Percentiles rank a stretch among this genome's conserved stretches.
These are phyloP conservation scores for Lasiosphaeria miniovina DNA, from an alignment of 495 filamentous ascomycete genomes.

Conservation along the genomic window DNA sequence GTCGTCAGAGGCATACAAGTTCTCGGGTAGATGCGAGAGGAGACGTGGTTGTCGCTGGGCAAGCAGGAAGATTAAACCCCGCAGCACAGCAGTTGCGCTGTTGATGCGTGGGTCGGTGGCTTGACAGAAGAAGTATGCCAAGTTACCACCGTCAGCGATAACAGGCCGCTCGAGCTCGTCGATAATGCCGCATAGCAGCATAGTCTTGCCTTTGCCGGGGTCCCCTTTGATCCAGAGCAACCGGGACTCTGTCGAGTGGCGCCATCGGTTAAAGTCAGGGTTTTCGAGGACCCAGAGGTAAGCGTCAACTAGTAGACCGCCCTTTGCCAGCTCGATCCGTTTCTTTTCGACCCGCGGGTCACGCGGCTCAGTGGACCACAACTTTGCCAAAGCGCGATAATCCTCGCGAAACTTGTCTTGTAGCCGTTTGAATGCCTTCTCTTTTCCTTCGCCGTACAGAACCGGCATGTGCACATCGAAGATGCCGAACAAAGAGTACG, in stretches of 20 bases:
- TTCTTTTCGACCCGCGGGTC: slow-evolving; percentile 37
- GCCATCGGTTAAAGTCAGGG: slow-evolving; percentile 35
- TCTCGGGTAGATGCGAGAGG: slow-evolving; percentile 25
- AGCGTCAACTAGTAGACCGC: slow-evolving; percentile 38
- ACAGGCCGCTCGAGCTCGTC: slow-evolving; percentile 28
- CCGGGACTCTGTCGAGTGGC: slow-evolving; percentile 21
- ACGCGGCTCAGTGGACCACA: slow-evolving; percentile 5
- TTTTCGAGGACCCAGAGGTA: slow-evolving; percentile 45
- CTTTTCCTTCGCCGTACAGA: slow-evolving; percentile 9
- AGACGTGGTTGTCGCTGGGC: slow-evolving; percentile 26
- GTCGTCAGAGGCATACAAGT: slow-evolving; percentile 32
- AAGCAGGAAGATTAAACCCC: slow-evolving; percentile 35
- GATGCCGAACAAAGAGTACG: slow-evolving; percentile 7
- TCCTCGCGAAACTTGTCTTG: slow-evolving; percentile 8
- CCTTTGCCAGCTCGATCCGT: slow-evolving; percentile 41
- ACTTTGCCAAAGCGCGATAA: slow-evolving; percentile 1
- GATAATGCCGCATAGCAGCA: slow-evolving; percentile 46
- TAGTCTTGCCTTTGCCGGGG: slow-evolving; percentile 49
- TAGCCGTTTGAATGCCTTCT: slow-evolving; percentile 5
- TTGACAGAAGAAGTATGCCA: slow-evolving; percentile 49
- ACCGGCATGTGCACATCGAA: slow-evolving; percentile 5
- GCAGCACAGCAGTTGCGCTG: slow-evolving; percentile 32
- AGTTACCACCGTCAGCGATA: neutral
- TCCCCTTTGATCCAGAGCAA: slow-evolving; percentile 34
- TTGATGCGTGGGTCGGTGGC: slow-evolving; percentile 23